These are phyloP conservation scores for Silene noctiflora DNA, from an alignment of 179 eudicot species.

Conservation along the genomic window DNA sequence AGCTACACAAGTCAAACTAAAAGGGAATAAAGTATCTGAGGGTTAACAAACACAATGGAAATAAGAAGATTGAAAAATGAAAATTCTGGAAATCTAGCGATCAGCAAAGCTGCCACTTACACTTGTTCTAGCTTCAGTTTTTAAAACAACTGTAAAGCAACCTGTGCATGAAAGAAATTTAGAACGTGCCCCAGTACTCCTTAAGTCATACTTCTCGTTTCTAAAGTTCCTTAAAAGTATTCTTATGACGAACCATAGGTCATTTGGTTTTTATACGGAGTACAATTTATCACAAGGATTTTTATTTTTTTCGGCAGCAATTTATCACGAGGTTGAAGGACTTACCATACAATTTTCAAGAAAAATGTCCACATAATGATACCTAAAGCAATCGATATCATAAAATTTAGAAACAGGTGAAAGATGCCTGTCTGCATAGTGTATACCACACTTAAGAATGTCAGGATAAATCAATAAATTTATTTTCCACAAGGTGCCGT, in stretches of 20 bases:
- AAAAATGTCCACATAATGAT: not conserved
- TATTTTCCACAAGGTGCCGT: not conserved
- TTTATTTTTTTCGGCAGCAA: not conserved
- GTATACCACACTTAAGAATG: not conserved
- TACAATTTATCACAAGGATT: not conserved
- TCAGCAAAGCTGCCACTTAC: conserved; percentile 13
- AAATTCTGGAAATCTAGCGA: conserved; percentile 7
- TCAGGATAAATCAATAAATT: not conserved
- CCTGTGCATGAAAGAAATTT: not conserved
- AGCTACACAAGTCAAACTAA: too few species aligned
- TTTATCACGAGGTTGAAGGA: not conserved
- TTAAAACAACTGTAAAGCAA: conserved; percentile 5
- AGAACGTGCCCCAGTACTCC: not conserved
- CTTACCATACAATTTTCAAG: not conserved
- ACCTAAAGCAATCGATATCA: conserved; percentile 1
- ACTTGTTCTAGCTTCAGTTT: conserved; percentile 11
- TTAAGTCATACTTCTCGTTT: not conserved
- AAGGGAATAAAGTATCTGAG: not conserved
- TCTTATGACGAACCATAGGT: not conserved
- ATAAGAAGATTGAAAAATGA: not conserved
- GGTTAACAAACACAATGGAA: not conserved
- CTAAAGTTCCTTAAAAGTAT: not conserved
- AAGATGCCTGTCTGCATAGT: not conserved
- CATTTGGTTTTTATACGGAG: not conserved
- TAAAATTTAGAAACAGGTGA: not conserved